These are phyloP conservation scores for Herpomyces periplanetae DNA, from an alignment of 2,329 filamentous ascomycete species.

Conservation along the genomic window DNA sequence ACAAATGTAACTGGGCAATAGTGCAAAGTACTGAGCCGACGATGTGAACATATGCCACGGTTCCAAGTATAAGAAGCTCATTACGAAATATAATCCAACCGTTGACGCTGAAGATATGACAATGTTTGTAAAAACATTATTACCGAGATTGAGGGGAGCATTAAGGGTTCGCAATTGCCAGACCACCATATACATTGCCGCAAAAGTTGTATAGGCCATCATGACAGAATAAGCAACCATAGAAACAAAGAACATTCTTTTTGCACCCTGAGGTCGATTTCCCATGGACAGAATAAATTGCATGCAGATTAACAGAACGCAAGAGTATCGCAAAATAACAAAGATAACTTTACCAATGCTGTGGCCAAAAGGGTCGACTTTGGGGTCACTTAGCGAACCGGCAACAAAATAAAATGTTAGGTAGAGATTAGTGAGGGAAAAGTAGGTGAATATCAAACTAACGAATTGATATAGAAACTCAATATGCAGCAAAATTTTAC, in stretches of 20 bases:
- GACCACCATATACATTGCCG: slow-evolving; percentile 52
- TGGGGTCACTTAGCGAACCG: slow-evolving; percentile 39
- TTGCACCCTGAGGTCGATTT: slow-evolving; percentile 74
- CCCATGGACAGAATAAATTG: slow-evolving; percentile 92
- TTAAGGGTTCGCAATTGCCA: slow-evolving; percentile 22
- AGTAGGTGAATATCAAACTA: slow-evolving; percentile 75
- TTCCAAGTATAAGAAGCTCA: slow-evolving; percentile 82
- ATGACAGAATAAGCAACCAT: slow-evolving; percentile 75
- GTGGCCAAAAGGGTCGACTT: slow-evolving; percentile 65
- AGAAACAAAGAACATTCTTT: slow-evolving; percentile 47
- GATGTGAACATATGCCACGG: slow-evolving; percentile 98
- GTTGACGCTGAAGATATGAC: slow-evolving; percentile 66
- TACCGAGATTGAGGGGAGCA: slow-evolving; percentile 19
- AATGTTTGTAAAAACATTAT: slow-evolving; percentile 77
- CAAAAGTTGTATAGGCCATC: slow-evolving; percentile 82
- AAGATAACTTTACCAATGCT: slow-evolving; percentile 53
- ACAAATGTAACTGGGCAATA: slow-evolving; percentile 77
- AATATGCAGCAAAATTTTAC: slow-evolving; percentile 66
- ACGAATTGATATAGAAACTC: slow-evolving; percentile 88
- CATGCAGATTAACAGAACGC: slow-evolving; percentile 50
- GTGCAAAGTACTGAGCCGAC: slow-evolving; percentile 55
- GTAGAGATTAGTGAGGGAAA: slow-evolving; percentile 94
- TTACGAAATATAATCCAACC: slow-evolving; percentile 69
- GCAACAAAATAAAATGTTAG: slow-evolving; percentile 94
- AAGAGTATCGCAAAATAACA: slow-evolving; percentile 41